A percentile compares a stretch with the other conserved stretches of the same genome.
Evolutionary conservation across 257 asterid species (phyloP).

Genomic region (Anisodus acutangulus): DNA sequence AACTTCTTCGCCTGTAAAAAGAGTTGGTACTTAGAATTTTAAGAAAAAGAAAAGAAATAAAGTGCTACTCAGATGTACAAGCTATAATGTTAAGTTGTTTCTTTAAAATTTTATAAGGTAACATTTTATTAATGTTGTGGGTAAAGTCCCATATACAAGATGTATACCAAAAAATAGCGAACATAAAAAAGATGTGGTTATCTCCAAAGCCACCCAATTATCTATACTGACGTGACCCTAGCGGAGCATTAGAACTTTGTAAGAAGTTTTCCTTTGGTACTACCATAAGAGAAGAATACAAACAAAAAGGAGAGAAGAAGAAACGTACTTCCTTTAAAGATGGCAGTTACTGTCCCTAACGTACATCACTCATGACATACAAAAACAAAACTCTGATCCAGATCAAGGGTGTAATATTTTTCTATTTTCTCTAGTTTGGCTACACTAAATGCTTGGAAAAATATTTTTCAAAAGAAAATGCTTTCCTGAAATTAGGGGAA

Average conservation of each 20-base stretch:
- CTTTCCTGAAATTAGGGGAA: background rate
- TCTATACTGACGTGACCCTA: background rate
- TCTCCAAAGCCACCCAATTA: conserved; percentile 2
- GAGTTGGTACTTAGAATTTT: conserved; percentile 23
- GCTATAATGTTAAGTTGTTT: background rate
- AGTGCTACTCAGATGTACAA: background rate
- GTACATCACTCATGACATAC: conserved; percentile 10
- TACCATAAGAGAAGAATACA: background rate
- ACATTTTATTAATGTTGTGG: background rate
- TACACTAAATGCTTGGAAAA: background rate
- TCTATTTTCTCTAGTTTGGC: background rate
- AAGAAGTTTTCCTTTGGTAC: background rate
- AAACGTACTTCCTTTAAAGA: background rate
- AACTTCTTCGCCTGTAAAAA: conserved; percentile 82
- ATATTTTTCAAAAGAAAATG: background rate
- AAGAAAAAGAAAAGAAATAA: background rate
- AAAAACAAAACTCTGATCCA: background rate
- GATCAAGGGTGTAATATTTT: background rate
- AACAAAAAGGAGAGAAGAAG: background rate
- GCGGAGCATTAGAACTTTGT: background rate
- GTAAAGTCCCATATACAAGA: background rate
- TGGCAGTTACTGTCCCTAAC: background rate
- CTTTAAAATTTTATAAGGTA: background rate
- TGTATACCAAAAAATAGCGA: background rate
- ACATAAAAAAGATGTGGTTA: background rate